Base-by-base conservation (phyloP, 2,329 filamentous ascomycete genomes). In the Diplodia sapinea region DNA sequence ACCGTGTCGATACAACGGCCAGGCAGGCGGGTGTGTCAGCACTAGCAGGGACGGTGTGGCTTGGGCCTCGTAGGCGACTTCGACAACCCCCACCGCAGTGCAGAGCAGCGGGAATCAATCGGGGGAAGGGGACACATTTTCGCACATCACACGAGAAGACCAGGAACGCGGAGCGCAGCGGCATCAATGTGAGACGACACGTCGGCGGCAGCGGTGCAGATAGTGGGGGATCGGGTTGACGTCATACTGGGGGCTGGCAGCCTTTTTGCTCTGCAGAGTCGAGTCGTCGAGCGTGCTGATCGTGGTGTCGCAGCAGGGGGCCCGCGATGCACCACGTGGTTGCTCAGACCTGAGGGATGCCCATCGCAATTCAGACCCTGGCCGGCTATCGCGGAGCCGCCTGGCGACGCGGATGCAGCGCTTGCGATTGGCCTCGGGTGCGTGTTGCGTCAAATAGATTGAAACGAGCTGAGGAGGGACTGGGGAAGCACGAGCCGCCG, bases 401-500 rank as follows among this genome's bases (percentile, higher is more conserved):
- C 40, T 26, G 49, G 57, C 57, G 29, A 31, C 13, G 29, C 23
- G 26, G 15, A 20, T 31, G 55, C 56, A n/a, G 26, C 40, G 40
- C 38, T 26, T 61, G 59, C 59, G 43, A 63, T 63, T 63, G 59
- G 59, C 47, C 43, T 51, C 47, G 43, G 40, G 43, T n/a, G 29
- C 26, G n/a, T 7, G 31, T 5, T 51, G 59, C 59, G 47, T 51
- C 59, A 51, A 51, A 29, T 63, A 63, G 47, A 63, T 51, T 63
- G 59, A 63, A 63, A 63, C 59, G 59, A 36, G 43, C 59, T 51
- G 59, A n/a, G 56, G 43, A 40, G 47, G 15, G 54, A 15, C 47
- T 63, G 59, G 59, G 57, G 57, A 62, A 63, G 59, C 59, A 63
- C 59, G 59, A 63, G 59, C 59, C 59, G 57, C 59, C 12, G 59